A percentile compares a stretch with the other conserved stretches of the same genome.
Conservation (phyloP, 1,139 yeast genomes). For the Torulaspora pretoriensis region DNA sequence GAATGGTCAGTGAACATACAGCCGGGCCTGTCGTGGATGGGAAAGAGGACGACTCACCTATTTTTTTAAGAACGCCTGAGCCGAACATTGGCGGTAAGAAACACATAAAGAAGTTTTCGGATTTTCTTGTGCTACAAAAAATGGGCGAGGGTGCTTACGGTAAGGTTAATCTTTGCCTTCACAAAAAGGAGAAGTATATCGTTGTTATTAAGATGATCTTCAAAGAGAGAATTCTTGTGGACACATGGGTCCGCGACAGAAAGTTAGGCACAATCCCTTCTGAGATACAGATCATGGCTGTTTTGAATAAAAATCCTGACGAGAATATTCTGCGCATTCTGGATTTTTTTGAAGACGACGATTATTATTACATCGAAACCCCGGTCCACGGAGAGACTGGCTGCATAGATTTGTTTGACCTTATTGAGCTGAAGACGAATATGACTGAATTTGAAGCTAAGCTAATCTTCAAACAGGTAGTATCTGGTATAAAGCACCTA, state of each 20-base stretch:
- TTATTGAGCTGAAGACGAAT: conserved; percentile 76
- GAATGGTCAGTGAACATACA: conserved; percentile 4
- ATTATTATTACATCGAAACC: conserved; percentile 83
- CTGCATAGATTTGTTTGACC: conserved; percentile 86
- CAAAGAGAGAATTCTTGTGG: conserved; percentile 88
- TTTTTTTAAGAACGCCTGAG: conserved; percentile 20
- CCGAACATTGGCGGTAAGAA: conserved; percentile 51
- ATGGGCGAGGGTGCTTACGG: conserved; percentile 98
- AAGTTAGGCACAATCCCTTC: conserved; percentile 88
- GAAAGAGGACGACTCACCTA: conserved; percentile 10
- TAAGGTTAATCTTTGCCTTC: conserved; percentile 76
- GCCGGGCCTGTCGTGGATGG: conserved; percentile 3
- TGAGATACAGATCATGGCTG: conserved; percentile 88
- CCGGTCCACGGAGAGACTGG: conserved; percentile 86
- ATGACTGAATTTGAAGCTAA: conserved; percentile 76
- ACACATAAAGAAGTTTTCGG: conserved; percentile 63
- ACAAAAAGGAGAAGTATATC: conserved; percentile 51
- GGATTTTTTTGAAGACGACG: conserved; percentile 89
- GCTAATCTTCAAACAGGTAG: conserved; percentile 74
- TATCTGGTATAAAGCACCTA: conserved; percentile 70
- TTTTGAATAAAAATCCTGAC: conserved; percentile 69
- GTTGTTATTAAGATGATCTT: conserved; percentile 85
- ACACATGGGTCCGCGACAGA: conserved; percentile 94
- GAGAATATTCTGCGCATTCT: conserved; percentile 79
- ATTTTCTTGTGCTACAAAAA: conserved; percentile 64